Evolutionary conservation across 805 yeast species (phyloP).

Genomic region (Barnettozyma californica): DNA sequence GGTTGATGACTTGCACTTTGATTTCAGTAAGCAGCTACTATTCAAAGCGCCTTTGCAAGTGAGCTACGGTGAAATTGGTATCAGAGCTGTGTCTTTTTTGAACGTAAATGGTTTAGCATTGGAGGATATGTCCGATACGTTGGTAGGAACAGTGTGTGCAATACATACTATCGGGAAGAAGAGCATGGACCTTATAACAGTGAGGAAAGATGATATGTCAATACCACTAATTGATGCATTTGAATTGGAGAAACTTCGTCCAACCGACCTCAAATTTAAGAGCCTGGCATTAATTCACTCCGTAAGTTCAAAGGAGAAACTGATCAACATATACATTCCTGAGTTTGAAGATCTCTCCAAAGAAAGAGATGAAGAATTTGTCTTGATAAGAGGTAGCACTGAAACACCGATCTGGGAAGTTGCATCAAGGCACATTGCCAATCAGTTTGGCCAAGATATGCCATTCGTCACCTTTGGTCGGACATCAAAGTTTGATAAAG

Average conservation of each 20-base stretch:
- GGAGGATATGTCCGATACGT: conserved; percentile 29
- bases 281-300: conserved; percentile 69
- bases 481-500: conserved; percentile 42
- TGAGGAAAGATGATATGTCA: conserved; percentile 12
- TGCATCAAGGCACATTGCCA: conserved; percentile 20
- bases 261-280: conserved; percentile 28
- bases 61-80: conserved; percentile 34
- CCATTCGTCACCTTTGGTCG: conserved; percentile 42
- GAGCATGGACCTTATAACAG: conserved; percentile 14
- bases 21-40: conserved; percentile 38
- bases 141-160: conserved; percentile 34
- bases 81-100: conserved; percentile 32
- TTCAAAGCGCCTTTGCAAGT: conserved; percentile 35
- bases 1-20: conserved; percentile 22
- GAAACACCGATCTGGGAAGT: conserved; percentile 60
- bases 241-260: conserved; percentile 3
- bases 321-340: conserved; percentile 57
- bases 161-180: conserved; percentile 19
- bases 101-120: conserved; percentile 30
- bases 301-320: conserved; percentile 34
- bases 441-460: conserved; percentile 19
- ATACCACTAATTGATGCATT: conserved; percentile 22
- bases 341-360: conserved; percentile 14
- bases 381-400: conserved; percentile 58
- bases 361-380: conserved; percentile 20